Percentiles rank a stretch among this genome's conserved stretches.
Conservation (phyloP, 352 stramenopile genomes). For the Globisporangium polare region DNA sequence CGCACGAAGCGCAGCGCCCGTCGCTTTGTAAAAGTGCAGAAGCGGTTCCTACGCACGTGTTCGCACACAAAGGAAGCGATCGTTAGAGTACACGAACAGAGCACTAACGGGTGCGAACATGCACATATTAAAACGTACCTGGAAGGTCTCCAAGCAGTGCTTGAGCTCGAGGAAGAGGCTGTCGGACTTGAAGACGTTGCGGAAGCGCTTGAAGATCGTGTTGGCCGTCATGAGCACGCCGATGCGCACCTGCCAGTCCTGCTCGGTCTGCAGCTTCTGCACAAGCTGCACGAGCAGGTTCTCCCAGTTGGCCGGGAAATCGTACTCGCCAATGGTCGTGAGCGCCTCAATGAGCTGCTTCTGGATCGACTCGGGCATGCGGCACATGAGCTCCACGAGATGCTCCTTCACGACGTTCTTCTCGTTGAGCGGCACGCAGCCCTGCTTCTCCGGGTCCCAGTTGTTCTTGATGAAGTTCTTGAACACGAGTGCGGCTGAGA, state of each 20-base stretch:
- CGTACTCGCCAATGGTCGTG: conserved; percentile 94
- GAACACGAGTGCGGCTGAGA: conserved; percentile 86
- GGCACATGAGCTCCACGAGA: conserved; percentile 99
- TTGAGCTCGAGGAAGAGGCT: conserved; percentile 94
- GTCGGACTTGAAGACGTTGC: conserved; percentile 96
- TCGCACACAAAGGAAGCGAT: background rate
- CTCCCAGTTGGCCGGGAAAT: conserved; percentile 97
- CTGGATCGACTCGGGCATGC: conserved; percentile 90
- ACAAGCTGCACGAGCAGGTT: conserved; percentile 94
- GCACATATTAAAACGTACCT: conserved; percentile 47
- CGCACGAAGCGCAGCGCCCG: conserved; percentile 41
- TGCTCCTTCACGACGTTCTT: conserved; percentile 95
- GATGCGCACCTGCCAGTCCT: conserved; percentile 91
- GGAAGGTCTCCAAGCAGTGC: conserved; percentile 93
- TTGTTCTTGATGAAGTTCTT: conserved; percentile 99
- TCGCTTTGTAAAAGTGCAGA: conserved; percentile 75
- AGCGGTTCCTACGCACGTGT: conserved; percentile 42
- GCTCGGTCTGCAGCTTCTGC: conserved; percentile 85
- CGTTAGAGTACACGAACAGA: conserved; percentile 4
- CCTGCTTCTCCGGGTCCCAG: conserved; percentile 91
- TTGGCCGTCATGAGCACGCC: conserved; percentile 98
- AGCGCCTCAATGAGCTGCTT: conserved; percentile 96
- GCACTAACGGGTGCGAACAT: too few relatives aligned
- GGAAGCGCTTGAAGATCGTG: conserved; percentile 97
- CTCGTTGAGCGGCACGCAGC: conserved; percentile 77